A percentile compares a stretch with the other conserved stretches of the same genome.
Evolutionary conservation across 805 yeast genomes (phyloP).

Genomic region (Metschnikowia cubensis): DNA sequence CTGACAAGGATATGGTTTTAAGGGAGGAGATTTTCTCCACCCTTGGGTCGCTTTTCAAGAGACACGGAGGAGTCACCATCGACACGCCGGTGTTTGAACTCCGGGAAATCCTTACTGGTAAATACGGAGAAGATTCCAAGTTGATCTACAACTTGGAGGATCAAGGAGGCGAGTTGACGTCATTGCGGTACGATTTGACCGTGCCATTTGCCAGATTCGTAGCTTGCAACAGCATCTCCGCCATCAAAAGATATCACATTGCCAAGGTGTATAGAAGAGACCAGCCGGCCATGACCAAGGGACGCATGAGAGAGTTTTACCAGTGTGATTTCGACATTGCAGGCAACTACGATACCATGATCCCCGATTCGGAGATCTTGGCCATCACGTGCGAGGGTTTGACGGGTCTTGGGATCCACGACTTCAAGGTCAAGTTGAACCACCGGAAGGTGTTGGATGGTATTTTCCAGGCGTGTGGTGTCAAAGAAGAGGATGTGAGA

Average conservation of each 20-base stretch:
- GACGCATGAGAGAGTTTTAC: conserved; percentile 98
- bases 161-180: conserved; percentile 97
- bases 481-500: conserved; percentile 88
- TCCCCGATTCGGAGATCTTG: conserved; percentile 91
- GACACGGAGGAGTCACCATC: conserved; percentile 97
- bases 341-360: conserved; percentile 89
- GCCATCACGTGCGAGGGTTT: conserved; percentile 82
- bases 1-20: conserved; percentile 94
- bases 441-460: conserved; percentile 97
- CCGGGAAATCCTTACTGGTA: conserved; percentile 92
- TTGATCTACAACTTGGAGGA: conserved; percentile 93
- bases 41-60: conserved; percentile 71
- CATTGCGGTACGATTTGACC: conserved; percentile 92
- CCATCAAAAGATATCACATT: conserved; percentile 90
- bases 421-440: conserved; percentile 87
- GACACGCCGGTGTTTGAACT: conserved; percentile 98
- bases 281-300: conserved; percentile 99
- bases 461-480: conserved; percentile 92
- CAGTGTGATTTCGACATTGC: conserved; percentile 99
- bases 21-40: conserved; percentile 82
- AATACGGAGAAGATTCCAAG: conserved; percentile 98
- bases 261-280: conserved; percentile 99
- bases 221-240: conserved; percentile 89
- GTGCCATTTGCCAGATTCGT: conserved; percentile 98
- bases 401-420: conserved; percentile 74